These are phyloP conservation scores for Alternaria ventricosa DNA, from an alignment of 2,329 filamentous ascomycete species.

Conservation along the genomic window DNA sequence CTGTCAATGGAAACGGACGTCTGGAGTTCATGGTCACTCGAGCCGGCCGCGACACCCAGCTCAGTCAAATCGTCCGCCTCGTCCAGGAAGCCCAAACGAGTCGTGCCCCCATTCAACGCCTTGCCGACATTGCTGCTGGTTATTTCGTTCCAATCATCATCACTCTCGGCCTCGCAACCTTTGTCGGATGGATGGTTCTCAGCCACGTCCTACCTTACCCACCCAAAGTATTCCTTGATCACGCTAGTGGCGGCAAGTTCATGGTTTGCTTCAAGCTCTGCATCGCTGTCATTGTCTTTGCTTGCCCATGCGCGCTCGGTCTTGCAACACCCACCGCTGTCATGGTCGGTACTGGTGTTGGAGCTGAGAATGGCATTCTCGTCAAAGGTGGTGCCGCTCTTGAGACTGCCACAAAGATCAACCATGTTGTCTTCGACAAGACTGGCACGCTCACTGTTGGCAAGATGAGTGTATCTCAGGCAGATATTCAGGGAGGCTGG, in stretches of 20 bases:
- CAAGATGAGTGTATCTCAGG: slow-evolving; percentile 88
- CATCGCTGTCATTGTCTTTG: slow-evolving; percentile 98
- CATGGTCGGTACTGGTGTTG: slow-evolving; percentile 98
- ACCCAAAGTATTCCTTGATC: slow-evolving; percentile 84
- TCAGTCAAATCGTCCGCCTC: slow-evolving; percentile 97
- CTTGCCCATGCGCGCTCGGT: slow-evolving; percentile 95
- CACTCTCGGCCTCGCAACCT: slow-evolving; percentile 81
- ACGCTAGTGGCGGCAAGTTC: slow-evolving; percentile 83
- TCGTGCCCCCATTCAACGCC: slow-evolving; percentile 89
- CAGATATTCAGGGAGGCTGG: slow-evolving; percentile 73
- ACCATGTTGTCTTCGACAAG: slow-evolving; percentile 91
- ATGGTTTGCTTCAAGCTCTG: slow-evolving; percentile 98
- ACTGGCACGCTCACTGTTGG: slow-evolving; percentile 93
- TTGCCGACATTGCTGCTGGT: slow-evolving; percentile 89
- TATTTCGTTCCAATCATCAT: slow-evolving; percentile 94
- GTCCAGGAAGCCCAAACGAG: slow-evolving; percentile 97
- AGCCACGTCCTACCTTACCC: slow-evolving; percentile 84
- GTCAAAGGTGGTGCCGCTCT: slow-evolving; percentile 95
- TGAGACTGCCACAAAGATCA: slow-evolving; percentile 88
- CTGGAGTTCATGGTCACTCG: slow-evolving; percentile 91
- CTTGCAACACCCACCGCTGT: slow-evolving; percentile 95
- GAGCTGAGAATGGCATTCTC: slow-evolving; percentile 94
- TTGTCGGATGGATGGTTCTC: slow-evolving; percentile 91
- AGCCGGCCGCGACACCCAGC: slow-evolving; percentile 91
- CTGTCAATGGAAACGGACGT: slow-evolving; percentile 91